Evolutionary conservation across 2,329 filamentous ascomycete genomes (phyloP).

Genomic region (Cytospora piceicola): DNA sequence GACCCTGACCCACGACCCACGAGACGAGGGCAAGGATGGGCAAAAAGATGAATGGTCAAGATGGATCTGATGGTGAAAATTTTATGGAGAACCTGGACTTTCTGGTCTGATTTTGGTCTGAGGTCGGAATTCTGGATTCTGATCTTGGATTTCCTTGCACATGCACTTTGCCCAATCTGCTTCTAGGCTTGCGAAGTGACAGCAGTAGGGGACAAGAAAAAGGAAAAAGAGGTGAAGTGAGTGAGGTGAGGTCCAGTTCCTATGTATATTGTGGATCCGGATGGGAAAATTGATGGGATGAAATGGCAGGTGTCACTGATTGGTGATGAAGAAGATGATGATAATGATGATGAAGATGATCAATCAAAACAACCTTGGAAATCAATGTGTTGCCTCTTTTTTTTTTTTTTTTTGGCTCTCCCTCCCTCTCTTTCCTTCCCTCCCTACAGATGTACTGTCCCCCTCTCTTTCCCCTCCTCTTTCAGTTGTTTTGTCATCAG

Average conservation of each 20-base stretch:
- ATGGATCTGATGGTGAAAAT: constrained; percentile 24
- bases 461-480: background rate
- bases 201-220: constrained; percentile 2
- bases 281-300: background rate
- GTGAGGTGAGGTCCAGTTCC: constrained; percentile 3
- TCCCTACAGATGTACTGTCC: background rate
- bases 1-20: constrained; percentile 26
- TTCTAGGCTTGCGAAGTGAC: constrained; percentile 1
- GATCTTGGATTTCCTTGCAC: constrained; percentile 15
- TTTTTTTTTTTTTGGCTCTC: background rate
- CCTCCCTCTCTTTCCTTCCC: background rate
- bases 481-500: background rate
- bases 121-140: constrained; percentile 3
- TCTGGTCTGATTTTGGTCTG: background rate
- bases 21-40: constrained; percentile 6
- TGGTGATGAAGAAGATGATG: background rate
- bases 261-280: constrained; percentile 11
- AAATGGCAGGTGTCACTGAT: background rate
- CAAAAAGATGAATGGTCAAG: constrained; percentile 10
- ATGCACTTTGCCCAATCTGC: constrained; percentile 20
- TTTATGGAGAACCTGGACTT: constrained; percentile 28
- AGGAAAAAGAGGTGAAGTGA: constrained; percentile 1
- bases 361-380: too few relatives aligned
- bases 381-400: too few relatives aligned
- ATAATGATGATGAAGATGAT: background rate